phyloP scores from a whole-genome alignment of 352 stramenopile genomes.

The Phytopythium vexans region DNA sequence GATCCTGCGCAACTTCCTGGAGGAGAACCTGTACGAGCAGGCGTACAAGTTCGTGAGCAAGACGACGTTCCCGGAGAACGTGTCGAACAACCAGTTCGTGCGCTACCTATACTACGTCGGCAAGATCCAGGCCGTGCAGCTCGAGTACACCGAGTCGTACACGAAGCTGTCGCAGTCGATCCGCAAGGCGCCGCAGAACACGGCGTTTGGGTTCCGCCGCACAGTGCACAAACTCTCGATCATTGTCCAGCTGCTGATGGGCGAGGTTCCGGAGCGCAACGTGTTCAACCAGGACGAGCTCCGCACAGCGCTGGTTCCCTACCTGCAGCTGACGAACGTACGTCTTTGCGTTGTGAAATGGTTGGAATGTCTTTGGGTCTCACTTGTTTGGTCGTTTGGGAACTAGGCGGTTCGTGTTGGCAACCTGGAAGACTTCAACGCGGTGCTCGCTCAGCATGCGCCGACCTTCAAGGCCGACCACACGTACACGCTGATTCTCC shows the following conservation, averaged over 20 bases:
- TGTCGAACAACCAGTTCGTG: constrained; percentile 99
- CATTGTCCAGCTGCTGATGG: constrained; percentile 98
- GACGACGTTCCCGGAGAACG: constrained; percentile 84
- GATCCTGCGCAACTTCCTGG: constrained; percentile 88
- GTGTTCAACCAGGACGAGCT: constrained; percentile 93
- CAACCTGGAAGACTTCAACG: constrained; percentile 94
- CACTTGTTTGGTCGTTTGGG: constrained; percentile 4
- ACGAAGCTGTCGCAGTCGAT: constrained; percentile 96
- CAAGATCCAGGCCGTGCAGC: constrained; percentile 94
- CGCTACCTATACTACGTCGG: constrained; percentile 97
- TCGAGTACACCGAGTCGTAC: constrained; percentile 98
- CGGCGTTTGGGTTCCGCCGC: constrained; percentile 94
- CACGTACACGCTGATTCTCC: constrained; percentile 95
- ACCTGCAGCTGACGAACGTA: constrained; percentile 95
- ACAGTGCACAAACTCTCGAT: constrained; percentile 95
- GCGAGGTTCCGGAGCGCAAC: constrained; percentile 95
- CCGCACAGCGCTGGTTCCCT: constrained; percentile 88
- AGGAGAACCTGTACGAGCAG: constrained; percentile 90
- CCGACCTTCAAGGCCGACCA: constrained; percentile 91
- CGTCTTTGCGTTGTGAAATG: constrained; percentile 1
- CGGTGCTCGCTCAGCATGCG: constrained; percentile 85
- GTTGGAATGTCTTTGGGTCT: background rate
- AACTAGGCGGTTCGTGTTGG: constrained; percentile 92
- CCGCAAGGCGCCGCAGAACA: constrained; percentile 96
- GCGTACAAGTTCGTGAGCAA: constrained; percentile 92